These are phyloP conservation scores for Tetracentron sinense DNA, from an alignment of 164 flowering plant species.

Conservation along the genomic window DNA sequence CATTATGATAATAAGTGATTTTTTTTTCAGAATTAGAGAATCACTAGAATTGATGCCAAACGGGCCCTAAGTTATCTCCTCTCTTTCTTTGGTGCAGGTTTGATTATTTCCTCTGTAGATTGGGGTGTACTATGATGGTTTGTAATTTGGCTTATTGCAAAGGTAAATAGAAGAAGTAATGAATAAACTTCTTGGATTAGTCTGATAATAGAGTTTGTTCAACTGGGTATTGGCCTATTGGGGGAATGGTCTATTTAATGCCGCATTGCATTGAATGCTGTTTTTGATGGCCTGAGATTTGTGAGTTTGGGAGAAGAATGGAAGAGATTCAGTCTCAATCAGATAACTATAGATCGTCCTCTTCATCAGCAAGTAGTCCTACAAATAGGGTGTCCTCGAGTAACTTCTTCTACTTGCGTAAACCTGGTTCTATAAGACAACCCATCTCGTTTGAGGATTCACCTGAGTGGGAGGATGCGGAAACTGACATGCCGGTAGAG, in stretches of 20 bases:
- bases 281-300: background rate
- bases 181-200: background rate
- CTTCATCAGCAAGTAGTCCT: slow-evolving; percentile 95
- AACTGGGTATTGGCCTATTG: background rate
- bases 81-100: background rate
- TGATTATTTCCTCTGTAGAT: background rate
- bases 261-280: background rate
- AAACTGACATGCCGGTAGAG: slow-evolving; percentile 65
- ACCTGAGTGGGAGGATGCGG: slow-evolving; percentile 97
- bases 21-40: too few relatives aligned
- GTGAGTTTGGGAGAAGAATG: slow-evolving; percentile 25
- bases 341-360: slow-evolving; percentile 89
- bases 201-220: background rate
- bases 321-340: slow-evolving; percentile 96
- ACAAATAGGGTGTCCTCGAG: slow-evolving; percentile 78
- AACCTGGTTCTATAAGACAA: slow-evolving; percentile 78
- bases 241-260: background rate
- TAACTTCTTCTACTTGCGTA: slow-evolving; percentile 79
- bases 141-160: background rate
- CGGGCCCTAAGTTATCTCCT: too few relatives aligned
- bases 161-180: background rate
- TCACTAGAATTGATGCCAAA: too few relatives aligned
- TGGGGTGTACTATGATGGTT: background rate
- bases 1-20: too few relatives aligned
- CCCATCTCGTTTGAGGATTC: slow-evolving; percentile 98